Evolutionary conservation across 768 basidiomycete species (phyloP), one percentile per base, ranked within the genome.

Genomic region (Pholiota molesta): DNA sequence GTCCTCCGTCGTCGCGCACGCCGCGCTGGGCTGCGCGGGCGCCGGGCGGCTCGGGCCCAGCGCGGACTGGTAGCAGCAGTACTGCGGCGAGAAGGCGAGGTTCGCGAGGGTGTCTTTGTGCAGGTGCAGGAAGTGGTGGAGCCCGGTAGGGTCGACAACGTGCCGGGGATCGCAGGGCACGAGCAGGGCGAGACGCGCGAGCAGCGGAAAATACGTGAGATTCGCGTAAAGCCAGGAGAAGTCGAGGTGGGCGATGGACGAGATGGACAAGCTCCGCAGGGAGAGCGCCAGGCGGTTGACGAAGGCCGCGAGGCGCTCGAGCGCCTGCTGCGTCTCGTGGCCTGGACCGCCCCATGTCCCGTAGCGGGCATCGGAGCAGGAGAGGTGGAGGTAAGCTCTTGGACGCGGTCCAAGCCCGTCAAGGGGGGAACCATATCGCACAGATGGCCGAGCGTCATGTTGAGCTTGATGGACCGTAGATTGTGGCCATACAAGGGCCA

Each of bases 111-210:
- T 40, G 52, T 44, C 51, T 57, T 54, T 44, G 53, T 69, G 69
- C 14, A 49, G 44, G 19, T 47, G 49, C 40, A 69, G 63, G 52
- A 69, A 69, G 14, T 45, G 21, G 40, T 61, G 49, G 49, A 69
- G 55, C 4, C 63, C 63, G 16, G 37, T 56, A 14, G 69, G 59
- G 59, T 68, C 66, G 44, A 53, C 52, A 10, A 69, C 21, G 56
- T 69, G 66, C 14, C 56, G 31, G 8, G 66, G 63, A 57, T 68
- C 69, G 55, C 65, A 66, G 2, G 69, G 66, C 23, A 65, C 28
- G 21, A 60, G 40, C 11, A 66, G 55, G 3, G 60, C 52, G 9
- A 69, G 60, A 28, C 37, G 31, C 14, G 51, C 59, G 8, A 69
- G 63, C 49, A 60, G 60, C 5, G 69, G 69, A 17, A 69, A 63